A percentile compares a stretch with the other conserved stretches of the same genome.
Evolutionary conservation across 176 grass and related monocot genomes (phyloP).

Genomic region (Aechmea fasciata): DNA sequence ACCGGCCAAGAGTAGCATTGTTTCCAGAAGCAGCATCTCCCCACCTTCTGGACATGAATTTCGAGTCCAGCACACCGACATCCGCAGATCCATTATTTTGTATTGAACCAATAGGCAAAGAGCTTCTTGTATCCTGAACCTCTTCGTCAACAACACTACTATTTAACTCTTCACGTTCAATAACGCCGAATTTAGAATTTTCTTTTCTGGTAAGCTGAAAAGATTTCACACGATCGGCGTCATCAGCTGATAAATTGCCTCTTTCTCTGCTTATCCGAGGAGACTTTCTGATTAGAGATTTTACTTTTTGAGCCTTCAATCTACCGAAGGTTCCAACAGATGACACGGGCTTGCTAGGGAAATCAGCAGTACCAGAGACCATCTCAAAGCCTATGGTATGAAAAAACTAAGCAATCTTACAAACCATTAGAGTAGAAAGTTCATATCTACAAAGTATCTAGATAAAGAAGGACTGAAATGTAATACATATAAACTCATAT

Average conservation of each 20-base stretch:
- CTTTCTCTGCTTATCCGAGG: constrained; percentile 24
- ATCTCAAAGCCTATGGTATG: constrained; percentile 21
- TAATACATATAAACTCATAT: no score
- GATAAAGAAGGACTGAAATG: no score
- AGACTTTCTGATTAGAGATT: constrained; percentile 38
- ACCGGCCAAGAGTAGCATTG: constrained; percentile 16
- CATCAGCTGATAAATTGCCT: background rate
- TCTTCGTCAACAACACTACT: constrained; percentile 10
- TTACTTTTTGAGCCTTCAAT: constrained; percentile 41
- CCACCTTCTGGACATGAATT: constrained; percentile 35
- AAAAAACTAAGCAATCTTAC: constrained; percentile 17
- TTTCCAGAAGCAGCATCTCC: constrained; percentile 15
- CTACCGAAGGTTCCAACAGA: constrained; percentile 39
- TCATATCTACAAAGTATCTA: no score
- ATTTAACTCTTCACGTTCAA: background rate
- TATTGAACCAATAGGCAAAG: constrained; percentile 24
- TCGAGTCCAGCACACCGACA: background rate
- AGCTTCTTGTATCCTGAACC: constrained; percentile 9
- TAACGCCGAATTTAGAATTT: background rate
- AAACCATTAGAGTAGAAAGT: background rate
- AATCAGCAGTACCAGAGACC: constrained; percentile 5
- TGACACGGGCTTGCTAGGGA: background rate
- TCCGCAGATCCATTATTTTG: constrained; percentile 20
- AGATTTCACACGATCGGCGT: constrained; percentile 12
- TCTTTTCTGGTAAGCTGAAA: constrained; percentile 4